phyloP scores from a whole-genome alignment of 2,329 filamentous ascomycete genomes.

The Botryotinia globosa region DNA sequence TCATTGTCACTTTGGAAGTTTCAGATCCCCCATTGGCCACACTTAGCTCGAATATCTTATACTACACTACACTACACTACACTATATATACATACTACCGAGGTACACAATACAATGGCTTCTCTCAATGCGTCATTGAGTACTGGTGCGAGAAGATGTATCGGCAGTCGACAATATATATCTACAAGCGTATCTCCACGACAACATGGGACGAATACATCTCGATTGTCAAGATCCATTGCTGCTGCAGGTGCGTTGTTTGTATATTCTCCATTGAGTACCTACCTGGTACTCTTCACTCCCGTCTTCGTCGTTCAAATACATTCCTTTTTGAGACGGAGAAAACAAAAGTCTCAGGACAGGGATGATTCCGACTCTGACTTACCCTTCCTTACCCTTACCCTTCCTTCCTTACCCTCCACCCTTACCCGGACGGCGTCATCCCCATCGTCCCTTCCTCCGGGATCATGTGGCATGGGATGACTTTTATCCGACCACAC shows the following conservation, averaged over 20 bases:
- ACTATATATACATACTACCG: too few species aligned
- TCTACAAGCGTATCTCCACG: neutral
- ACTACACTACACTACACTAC: neutral
- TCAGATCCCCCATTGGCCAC: neutral
- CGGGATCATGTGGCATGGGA: neutral
- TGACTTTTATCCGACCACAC: neutral
- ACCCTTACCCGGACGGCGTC: neutral
- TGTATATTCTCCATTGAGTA: neutral
- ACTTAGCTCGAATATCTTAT: neutral
- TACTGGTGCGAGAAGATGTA: slow-evolving; percentile 5
- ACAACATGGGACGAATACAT: neutral
- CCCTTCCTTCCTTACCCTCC: neutral
- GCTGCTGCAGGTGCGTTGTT: neutral
- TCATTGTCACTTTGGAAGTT: neutral
- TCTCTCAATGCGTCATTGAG: slow-evolving; percentile 10
- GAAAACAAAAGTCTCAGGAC: neutral
- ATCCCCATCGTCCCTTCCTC: neutral
- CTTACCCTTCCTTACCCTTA: neutral
- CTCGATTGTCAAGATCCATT: neutral
- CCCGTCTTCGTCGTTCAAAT: neutral
- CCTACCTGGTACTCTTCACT: too few species aligned
- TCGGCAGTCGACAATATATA: neutral
- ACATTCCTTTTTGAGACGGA: neutral
- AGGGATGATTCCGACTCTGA: slow-evolving; percentile 3
- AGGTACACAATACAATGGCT: slow-evolving; percentile 7